These are phyloP conservation scores for Xylaria grammica DNA, from an alignment of 495 filamentous ascomycete genomes.

Conservation along the genomic window DNA sequence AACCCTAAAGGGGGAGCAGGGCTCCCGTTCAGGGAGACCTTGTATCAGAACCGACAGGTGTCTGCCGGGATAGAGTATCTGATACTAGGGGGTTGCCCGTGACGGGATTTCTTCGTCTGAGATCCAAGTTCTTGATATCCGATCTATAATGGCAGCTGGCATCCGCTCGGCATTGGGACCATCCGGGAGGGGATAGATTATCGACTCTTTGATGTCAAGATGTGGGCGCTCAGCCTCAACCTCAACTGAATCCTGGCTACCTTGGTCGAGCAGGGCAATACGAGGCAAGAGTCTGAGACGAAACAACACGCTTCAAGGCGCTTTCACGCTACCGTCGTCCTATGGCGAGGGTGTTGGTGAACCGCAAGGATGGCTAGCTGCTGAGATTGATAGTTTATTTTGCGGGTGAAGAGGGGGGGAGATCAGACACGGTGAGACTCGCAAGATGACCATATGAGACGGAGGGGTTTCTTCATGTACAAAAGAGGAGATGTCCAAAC, in stretches of 20 bases:
- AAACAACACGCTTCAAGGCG: slow-evolving; percentile 29
- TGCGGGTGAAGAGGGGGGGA: slow-evolving; percentile 45
- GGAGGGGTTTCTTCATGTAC: slow-evolving; percentile 48
- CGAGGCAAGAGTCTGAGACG: slow-evolving; percentile 22
- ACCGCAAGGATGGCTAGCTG: slow-evolving; percentile 4
- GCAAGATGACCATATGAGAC: slow-evolving; percentile 37
- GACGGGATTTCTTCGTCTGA: slow-evolving; percentile 40
- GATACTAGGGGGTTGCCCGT: slow-evolving; percentile 46
- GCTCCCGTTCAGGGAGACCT: slow-evolving; percentile 40
- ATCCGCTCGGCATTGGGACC: slow-evolving; percentile 50
- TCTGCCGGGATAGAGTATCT: slow-evolving; percentile 40
- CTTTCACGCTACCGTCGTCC: slow-evolving; percentile 17
- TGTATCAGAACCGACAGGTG: slow-evolving; percentile 45
- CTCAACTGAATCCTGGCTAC: slow-evolving; percentile 20
- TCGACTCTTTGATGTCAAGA: slow-evolving; percentile 21
- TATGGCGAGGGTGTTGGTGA: slow-evolving; percentile 26
- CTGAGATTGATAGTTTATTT: slow-evolving; percentile 21
- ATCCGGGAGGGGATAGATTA: slow-evolving; percentile 23
- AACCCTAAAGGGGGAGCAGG: slow-evolving; percentile 31
- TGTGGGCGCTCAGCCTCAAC: slow-evolving; percentile 16
- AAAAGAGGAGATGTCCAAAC: slow-evolving; percentile 34
- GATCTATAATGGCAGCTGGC: slow-evolving; percentile 54
- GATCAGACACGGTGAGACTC: slow-evolving; percentile 51
- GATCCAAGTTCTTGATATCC: slow-evolving; percentile 52
- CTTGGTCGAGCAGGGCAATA: slow-evolving; percentile 23